Conservation (phyloP, 768 basidiomycete genomes). For the Collybia mongolica region DNA sequence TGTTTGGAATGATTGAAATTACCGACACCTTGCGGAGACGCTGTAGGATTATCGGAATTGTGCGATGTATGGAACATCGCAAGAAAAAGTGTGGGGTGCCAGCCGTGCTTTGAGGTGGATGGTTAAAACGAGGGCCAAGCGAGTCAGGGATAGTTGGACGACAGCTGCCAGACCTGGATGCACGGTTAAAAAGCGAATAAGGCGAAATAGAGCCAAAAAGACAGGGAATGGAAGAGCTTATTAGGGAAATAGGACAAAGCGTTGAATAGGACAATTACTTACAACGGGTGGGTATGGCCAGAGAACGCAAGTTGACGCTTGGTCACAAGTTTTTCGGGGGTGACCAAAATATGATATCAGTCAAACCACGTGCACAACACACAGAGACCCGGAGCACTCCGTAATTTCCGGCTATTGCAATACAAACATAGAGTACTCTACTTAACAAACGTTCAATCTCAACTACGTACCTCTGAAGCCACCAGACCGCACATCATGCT, state of each 20-base stretch:
- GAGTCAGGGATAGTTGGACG: constrained; percentile 22
- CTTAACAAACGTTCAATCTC: constrained; percentile 13
- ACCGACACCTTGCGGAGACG: background rate
- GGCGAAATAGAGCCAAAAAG: no score
- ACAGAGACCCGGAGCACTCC: constrained; percentile 25
- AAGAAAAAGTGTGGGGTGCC: no score
- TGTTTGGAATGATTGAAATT: constrained; percentile 21
- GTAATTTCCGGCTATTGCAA: constrained; percentile 17
- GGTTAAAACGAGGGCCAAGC: background rate
- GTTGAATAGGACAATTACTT: no score
- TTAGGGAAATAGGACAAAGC: no score
- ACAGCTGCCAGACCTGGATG: constrained; percentile 17
- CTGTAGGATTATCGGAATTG: constrained; percentile 7
- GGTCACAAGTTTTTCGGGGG: constrained; percentile 6
- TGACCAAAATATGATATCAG: constrained; percentile 17
- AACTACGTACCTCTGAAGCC: no score
- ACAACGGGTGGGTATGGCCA: constrained; percentile 1
- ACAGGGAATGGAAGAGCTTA: no score
- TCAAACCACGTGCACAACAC: constrained; percentile 29
- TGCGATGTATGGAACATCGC: constrained; percentile 12
- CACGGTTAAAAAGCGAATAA: background rate
- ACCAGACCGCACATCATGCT: no score
- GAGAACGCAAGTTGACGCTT: background rate
- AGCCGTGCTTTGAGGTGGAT: no score
- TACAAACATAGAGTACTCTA: no score